These are phyloP conservation scores for Atalantia buxifolia DNA, from an alignment of 345 rosid species.

Conservation along the genomic window DNA sequence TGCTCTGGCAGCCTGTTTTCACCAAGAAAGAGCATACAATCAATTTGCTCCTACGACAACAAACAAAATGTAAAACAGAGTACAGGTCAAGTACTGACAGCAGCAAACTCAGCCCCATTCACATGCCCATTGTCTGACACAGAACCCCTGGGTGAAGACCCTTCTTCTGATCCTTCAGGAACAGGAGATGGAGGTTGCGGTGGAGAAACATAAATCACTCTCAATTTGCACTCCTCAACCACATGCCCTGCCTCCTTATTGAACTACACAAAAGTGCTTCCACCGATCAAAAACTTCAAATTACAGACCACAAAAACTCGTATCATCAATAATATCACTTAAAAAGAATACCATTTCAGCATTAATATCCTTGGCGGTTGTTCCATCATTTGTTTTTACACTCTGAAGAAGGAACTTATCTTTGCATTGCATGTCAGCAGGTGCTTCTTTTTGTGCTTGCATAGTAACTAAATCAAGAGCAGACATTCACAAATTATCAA, in stretches of 20 bases:
- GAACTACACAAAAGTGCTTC: constrained; percentile 39
- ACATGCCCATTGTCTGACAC: constrained; percentile 54
- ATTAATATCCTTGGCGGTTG: constrained; percentile 51
- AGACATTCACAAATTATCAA: constrained; percentile 2
- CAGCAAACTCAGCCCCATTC: constrained; percentile 44
- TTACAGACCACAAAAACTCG: not conserved
- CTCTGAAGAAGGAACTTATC: constrained; percentile 85
- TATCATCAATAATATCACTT: not conserved
- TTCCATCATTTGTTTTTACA: constrained; percentile 50
- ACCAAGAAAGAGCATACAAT: constrained; percentile 15
- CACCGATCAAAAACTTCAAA: constrained; percentile 9
- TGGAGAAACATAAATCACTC: constrained; percentile 67
- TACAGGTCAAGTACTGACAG: constrained; percentile 33
- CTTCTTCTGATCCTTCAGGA: constrained; percentile 75
- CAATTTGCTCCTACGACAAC: not conserved
- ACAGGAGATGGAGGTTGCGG: constrained; percentile 80
- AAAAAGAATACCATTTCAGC: constrained; percentile 57
- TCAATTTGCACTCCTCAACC: constrained; percentile 77
- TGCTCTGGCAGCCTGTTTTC: constrained; percentile 43
- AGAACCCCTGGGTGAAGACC: constrained; percentile 70
- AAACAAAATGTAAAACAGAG: not conserved
- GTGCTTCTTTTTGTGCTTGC: constrained; percentile 86
- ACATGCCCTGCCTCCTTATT: constrained; percentile 68
- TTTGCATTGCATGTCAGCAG: constrained; percentile 74
- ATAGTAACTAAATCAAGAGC: constrained; percentile 55